Percentiles rank a stretch among this genome's conserved stretches.
Evolutionary conservation across 208 protist genomes (phyloP).

Genomic region (Hexamita inflata): DNA sequence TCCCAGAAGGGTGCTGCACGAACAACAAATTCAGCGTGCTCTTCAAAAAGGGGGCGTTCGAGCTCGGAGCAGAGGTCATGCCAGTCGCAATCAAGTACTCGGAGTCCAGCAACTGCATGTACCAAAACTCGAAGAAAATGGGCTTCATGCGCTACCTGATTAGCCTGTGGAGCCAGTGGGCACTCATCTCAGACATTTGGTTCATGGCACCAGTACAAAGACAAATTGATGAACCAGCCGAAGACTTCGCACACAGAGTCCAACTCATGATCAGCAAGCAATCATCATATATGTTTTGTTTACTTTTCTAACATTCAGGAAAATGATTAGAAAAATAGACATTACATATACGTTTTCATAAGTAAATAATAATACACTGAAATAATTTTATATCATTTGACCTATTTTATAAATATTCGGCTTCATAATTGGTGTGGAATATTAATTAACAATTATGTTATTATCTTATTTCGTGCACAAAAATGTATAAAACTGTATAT

Average conservation of each 20-base stretch:
- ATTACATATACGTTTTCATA: no score
- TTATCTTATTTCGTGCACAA: no score
- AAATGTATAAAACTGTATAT: no score
- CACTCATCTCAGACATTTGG: slow-evolving; percentile 35
- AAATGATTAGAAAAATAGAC: no score
- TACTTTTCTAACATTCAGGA: no score
- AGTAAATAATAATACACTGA: no score
- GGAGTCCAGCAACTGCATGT: slow-evolving; percentile 36
- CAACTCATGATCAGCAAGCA: slow-evolving; percentile 16
- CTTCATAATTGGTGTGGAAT: no score
- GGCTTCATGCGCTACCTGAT: slow-evolving; percentile 33
- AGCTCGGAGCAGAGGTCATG: slow-evolving; percentile 41
- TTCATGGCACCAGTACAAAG: slow-evolving; percentile 11
- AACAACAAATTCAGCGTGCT: slow-evolving; percentile 47
- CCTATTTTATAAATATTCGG: no score
- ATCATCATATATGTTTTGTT: no score
- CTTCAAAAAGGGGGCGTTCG: slow-evolving; percentile 48
- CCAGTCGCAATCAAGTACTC: slow-evolving; percentile 48
- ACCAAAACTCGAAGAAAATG: slow-evolving; percentile 33
- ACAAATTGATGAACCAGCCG: neutral
- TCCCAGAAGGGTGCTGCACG: slow-evolving; percentile 46
- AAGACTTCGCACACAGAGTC: slow-evolving; percentile 21
- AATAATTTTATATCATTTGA: no score
- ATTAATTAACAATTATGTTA: no score
- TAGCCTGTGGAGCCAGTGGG: slow-evolving; percentile 30